Evolutionary conservation across 495 filamentous ascomycete species (phyloP).

Genomic region (Hypoxylon rickii): DNA sequence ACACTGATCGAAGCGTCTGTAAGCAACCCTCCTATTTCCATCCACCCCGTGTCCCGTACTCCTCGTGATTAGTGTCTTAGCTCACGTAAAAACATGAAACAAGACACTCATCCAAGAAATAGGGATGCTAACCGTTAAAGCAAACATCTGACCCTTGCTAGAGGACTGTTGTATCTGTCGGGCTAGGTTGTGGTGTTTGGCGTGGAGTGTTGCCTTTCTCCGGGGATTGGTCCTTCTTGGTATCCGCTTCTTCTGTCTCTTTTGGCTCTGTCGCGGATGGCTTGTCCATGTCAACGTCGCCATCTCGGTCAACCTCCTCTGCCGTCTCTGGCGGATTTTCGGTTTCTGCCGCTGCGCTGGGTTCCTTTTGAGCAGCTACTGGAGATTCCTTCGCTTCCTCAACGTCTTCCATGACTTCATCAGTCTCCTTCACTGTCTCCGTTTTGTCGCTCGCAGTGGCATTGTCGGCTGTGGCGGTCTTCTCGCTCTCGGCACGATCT

Average conservation of each 20-base stretch:
- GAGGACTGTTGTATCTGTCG: too few species aligned
- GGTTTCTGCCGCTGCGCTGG: conserved; percentile 4
- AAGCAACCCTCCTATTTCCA: too few species aligned
- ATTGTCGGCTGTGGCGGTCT: conserved; percentile 12
- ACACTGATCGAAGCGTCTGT: background rate
- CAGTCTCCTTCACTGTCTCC: conserved; percentile 32
- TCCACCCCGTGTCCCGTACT: too few species aligned
- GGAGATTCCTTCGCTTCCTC: conserved; percentile 16
- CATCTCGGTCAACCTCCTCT: conserved; percentile 30
- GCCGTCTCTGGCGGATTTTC: conserved; percentile 17
- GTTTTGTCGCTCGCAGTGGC: conserved; percentile 7
- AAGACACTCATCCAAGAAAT: too few species aligned
- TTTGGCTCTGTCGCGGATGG: background rate
- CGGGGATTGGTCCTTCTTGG: background rate
- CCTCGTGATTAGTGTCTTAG: too few species aligned
- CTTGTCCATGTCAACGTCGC: conserved; percentile 37
- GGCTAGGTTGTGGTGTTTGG: too few species aligned
- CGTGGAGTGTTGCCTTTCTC: background rate
- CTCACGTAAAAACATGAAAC: too few species aligned
- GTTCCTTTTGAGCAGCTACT: background rate
- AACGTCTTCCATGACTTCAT: conserved; percentile 41
- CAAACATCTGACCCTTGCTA: too few species aligned
- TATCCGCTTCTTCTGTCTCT: background rate
- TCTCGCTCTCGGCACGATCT: conserved; percentile 29
- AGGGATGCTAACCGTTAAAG: too few species aligned